phyloP scores from a whole-genome alignment of 2,329 filamentous ascomycete genomes.

The Colletotrichum sp. region DNA sequence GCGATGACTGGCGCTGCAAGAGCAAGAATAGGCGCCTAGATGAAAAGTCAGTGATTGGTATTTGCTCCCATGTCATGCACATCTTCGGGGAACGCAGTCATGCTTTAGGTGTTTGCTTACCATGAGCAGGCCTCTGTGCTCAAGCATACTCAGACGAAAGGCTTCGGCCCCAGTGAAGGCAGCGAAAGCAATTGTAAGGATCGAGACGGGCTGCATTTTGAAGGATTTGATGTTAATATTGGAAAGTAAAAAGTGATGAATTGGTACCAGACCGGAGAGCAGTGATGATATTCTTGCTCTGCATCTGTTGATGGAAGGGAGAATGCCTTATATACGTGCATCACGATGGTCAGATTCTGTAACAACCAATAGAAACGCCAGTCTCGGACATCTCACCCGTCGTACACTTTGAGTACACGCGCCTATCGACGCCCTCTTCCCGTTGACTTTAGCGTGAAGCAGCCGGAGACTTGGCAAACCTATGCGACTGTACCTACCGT shows the following conservation, averaged over 20 bases:
- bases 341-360: neutral
- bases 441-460: neutral
- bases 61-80: rapidly evolving
- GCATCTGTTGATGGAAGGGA: rapidly evolving
- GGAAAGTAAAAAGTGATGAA: rapidly evolving
- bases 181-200: neutral
- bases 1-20: neutral
- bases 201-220: neutral
- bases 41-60: neutral
- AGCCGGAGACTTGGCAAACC: neutral
- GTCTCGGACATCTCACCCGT: rapidly evolving
- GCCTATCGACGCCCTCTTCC: neutral
- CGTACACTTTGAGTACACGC: rapidly evolving
- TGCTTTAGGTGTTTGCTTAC: neutral
- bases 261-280: neutral
- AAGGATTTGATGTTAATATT: rapidly evolving
- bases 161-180: neutral
- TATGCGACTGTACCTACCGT: neutral
- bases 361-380: rapidly evolving
- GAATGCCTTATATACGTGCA: neutral
- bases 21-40: neutral
- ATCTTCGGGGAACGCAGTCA: rapidly evolving
- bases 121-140: neutral
- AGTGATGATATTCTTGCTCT: rapidly evolving
- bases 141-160: neutral